Base-by-base conservation (phyloP, 2,329 filamentous ascomycete genomes). In the Fusarium longipes region DNA sequence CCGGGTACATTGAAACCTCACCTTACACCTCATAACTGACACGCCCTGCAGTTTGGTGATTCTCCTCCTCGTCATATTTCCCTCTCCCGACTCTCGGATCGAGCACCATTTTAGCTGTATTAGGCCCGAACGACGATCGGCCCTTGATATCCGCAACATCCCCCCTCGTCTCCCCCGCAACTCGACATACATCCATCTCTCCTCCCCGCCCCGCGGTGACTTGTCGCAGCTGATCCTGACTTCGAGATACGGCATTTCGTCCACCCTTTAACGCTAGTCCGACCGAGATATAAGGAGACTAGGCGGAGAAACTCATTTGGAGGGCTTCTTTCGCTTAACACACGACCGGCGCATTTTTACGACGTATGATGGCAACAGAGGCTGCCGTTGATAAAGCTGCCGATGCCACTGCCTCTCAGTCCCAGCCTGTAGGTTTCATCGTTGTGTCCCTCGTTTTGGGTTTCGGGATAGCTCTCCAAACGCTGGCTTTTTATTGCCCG, bases 351-450 rank as follows among this genome's bases (percentile, higher is more conserved):
- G 75, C 73, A 76, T 75, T 74, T 73, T 76, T 76, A 81, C 80
- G 78, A 83, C 85, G 85, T 84, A 88, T 86, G 85, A 88, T 88
- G 86, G 86, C 86, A 83, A 85, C 85, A 83, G 86, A 86, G 84
- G 82, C 83, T 81, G 81, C 82, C 76, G 79, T 82, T 77, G 79
- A 83, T 75, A 83, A 79, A 79, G 79, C 81, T 78, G 82, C 82
- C 78, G 83, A 85, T 83, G 83, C 82, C 80, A 80, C 82, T 81
- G 77, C 81, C 76, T 79, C 80, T 74, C 79, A 81, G 71, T 73
- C 79, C 70, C 78, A 81, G 76, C 79, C 78, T 73, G 83, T 85
- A 72, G 80, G 82, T 79, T 55, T 30, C 39, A 61, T 48, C 32
- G 33, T 33, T 36, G 8, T 43, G 18, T 18, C 18, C 12, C 27